Evolutionary conservation across 1,284 basidiomycete genomes (phyloP).

Genomic region (Austroboletus novae-zelandiae): DNA sequence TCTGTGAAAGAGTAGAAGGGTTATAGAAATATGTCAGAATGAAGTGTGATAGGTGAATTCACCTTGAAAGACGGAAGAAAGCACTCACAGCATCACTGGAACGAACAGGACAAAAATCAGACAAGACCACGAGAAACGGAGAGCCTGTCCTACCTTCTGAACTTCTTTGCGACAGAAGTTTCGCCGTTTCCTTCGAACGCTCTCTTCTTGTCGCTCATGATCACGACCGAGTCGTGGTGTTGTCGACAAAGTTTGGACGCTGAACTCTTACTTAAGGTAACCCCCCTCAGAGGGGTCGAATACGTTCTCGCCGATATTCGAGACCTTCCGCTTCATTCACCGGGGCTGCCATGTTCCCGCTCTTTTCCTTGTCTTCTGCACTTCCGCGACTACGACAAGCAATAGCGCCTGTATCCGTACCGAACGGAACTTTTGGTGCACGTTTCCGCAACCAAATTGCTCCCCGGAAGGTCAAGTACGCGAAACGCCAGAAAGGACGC

Average conservation of each 20-base stretch:
- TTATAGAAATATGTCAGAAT: conserved; percentile 68
- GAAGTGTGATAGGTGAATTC: conserved; percentile 55
- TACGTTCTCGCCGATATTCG: neutral
- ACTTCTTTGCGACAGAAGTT: conserved; percentile 53
- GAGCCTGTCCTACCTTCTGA: conserved; percentile 56
- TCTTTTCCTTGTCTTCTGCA: conserved; percentile 14
- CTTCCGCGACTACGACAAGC: conserved; percentile 15
- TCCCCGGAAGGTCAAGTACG: conserved; percentile 77
- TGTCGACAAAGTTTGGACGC: neutral
- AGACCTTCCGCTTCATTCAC: conserved; percentile 15
- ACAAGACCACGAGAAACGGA: conserved; percentile 9
- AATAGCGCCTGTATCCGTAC: conserved; percentile 14
- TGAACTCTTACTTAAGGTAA: neutral
- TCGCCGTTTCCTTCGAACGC: conserved; percentile 52
- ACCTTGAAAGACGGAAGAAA: conserved; percentile 53
- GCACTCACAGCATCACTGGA: conserved; percentile 65
- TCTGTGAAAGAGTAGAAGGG: conserved; percentile 56
- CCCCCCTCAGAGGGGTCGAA: conserved; percentile 24
- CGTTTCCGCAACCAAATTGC: conserved; percentile 60
- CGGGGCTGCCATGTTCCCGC: neutral
- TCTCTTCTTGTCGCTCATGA: conserved; percentile 52
- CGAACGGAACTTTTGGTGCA: conserved; percentile 22
- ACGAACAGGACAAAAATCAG: conserved; percentile 20
- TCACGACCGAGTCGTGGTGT: conserved; percentile 8
- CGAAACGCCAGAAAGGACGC: conserved; percentile 87